These are phyloP conservation scores for Pythium utonaiense DNA, from an alignment of 352 stramenopile genomes.

Conservation along the genomic window DNA sequence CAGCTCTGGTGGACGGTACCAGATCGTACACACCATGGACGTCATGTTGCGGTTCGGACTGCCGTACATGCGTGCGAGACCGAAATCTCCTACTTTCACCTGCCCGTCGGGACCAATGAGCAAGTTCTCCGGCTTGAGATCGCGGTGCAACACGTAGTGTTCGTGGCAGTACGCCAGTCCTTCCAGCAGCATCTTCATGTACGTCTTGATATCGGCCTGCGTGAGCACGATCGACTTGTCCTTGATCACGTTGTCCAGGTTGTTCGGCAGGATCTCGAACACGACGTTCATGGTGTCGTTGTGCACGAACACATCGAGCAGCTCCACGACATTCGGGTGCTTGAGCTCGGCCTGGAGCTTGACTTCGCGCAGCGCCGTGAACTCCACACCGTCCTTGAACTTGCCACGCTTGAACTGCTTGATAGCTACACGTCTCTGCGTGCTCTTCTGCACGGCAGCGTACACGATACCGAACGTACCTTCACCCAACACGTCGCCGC, in stretches of 20 bases:
- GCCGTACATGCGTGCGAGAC: conserved; percentile 40
- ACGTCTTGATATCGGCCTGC: too few relatives aligned
- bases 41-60: conserved; percentile 80
- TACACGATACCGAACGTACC: conserved; percentile 90
- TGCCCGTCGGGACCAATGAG: conserved; percentile 83
- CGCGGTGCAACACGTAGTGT: conserved; percentile 85
- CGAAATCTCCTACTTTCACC: conserved; percentile 72
- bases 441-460: conserved; percentile 63
- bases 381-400: background rate
- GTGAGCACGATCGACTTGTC: conserved; percentile 91
- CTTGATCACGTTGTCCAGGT: conserved; percentile 61
- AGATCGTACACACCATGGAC: conserved; percentile 93
- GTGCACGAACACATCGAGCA: conserved; percentile 89
- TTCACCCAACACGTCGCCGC: conserved; percentile 67
- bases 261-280: conserved; percentile 51
- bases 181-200: too few relatives aligned
- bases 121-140: conserved; percentile 95
- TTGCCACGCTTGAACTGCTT: conserved; percentile 44
- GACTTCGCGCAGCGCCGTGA: conserved; percentile 78
- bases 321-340: conserved; percentile 70
- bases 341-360: conserved; percentile 62
- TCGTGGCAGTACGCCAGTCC: conserved; percentile 75
- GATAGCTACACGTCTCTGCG: conserved; percentile 78
- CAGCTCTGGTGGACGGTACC: conserved; percentile 93
- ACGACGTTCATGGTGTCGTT: conserved; percentile 87